Base-by-base conservation (phyloP, 208 protist species). In the Crithidia thermophila region DNA sequence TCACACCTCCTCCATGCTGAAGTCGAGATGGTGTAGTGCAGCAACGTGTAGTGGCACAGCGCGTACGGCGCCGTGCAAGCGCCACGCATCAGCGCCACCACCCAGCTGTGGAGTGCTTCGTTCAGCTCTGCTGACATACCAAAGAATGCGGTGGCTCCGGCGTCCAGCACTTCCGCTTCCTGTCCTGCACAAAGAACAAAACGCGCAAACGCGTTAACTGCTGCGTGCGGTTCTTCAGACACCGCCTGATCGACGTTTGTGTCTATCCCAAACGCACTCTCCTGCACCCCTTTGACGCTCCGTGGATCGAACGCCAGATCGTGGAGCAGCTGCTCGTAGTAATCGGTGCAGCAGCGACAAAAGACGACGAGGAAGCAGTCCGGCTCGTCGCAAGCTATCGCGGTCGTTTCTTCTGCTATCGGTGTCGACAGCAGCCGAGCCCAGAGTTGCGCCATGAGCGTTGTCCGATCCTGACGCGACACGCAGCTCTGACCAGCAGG, bases 21-120 rank as follows among this genome's bases (percentile, higher is more conserved):
- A 9, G 30, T 31, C 31, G 40, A 16, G 46, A 93, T 50, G 8
- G 72, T 70, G 21, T 63, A 37, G 20, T 74, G 63, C 21, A 93
- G 60, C 20, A 84, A 57, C 45, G 56, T 76, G 60, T 82, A 84
- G 53, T 77, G 72, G n/a, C 78, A 83, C 11, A 72, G 77, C 20
- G 78, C 72, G 50, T 84, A 73, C 34, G 81, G 18, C 25, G 50
- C 45, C 8, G 30, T 46, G 50, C 31, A n/a, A 23, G 25, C 60
- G 0, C 60, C 45, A 37, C 47, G 46, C 42, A 72, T 46, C 31
- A 72, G 55, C 33, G 47, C 23, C 27, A 40, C 46, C 7, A 62
- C 27, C 67, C 67, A 72, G 33, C 10, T 18, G 0, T 11, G 27
- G 25, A 64, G 28, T 13, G 28, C 36, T 9, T 18, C 46, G 25